Conservation (phyloP, 805 yeast species). For the Suhomyces faveliae region DNA sequence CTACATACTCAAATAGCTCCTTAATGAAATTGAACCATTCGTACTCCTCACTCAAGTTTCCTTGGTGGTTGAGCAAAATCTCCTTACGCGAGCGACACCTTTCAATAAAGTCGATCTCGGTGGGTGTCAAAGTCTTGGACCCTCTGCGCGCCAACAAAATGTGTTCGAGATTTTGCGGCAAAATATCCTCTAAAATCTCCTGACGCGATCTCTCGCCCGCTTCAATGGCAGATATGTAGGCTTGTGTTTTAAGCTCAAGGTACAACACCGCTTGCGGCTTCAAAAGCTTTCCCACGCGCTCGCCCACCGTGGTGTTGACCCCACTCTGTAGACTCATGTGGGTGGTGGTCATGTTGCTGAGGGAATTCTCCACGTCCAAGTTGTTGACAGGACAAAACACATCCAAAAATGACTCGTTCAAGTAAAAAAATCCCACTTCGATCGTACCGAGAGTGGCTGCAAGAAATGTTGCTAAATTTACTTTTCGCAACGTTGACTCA, state of each 20-base stretch:
- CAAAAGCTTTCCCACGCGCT: conserved; percentile 55
- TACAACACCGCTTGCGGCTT: conserved; percentile 79
- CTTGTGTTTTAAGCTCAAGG: conserved; percentile 91
- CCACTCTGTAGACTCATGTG: conserved; percentile 36
- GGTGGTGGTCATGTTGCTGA: conserved; percentile 33
- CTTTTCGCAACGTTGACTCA: conserved; percentile 70
- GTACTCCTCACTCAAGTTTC: conserved; percentile 64
- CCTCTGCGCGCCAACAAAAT: conserved; percentile 41
- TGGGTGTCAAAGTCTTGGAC: conserved; percentile 53
- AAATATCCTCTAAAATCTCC: conserved; percentile 71
- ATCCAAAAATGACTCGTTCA: conserved; percentile 81
- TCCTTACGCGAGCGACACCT: conserved; percentile 73
- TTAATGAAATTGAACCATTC: conserved; percentile 84
- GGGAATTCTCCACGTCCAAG: conserved; percentile 47
- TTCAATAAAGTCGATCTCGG: conserved; percentile 74
- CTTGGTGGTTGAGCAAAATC: conserved; percentile 47
- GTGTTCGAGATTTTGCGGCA: conserved; percentile 63
- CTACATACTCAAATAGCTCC: conserved; percentile 74
- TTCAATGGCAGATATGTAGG: conserved; percentile 84
- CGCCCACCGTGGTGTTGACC: conserved; percentile 35
- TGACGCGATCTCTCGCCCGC: conserved; percentile 57
- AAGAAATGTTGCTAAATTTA: conserved; percentile 83
- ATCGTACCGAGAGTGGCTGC: conserved; percentile 83
- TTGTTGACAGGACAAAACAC: conserved; percentile 79
- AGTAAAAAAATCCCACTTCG: conserved; percentile 82